Base-by-base conservation (phyloP, 2,329 filamentous ascomycete species). In the Fusarium torulosum region DNA sequence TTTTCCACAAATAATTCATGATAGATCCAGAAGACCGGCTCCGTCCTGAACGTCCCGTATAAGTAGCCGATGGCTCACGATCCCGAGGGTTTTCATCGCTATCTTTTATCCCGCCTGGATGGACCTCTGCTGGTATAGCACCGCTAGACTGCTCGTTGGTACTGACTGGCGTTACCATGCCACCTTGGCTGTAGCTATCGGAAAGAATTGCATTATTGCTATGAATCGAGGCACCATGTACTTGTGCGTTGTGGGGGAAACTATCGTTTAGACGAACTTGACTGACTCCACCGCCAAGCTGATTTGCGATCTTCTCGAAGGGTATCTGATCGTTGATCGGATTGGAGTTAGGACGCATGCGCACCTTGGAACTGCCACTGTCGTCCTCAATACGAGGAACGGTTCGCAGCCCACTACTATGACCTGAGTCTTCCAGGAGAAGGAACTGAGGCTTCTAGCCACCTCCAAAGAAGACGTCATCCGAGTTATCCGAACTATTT, bases 1-100 rank as follows among this genome's bases (percentile, higher is more conserved):
- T 65, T 13, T 78, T 78, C 25, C 76, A 73, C 21, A 69, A 74
- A 53, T 77, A 78, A 56, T 79, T 73, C 17, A 79, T 53, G 2
- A 77, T 53, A 13, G 76, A 75, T 27, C 67, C 65, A 9, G 72
- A 63, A 17, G 77, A 75, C 8, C 58, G 73, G 29, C 66, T 74
- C 19, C 73, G 69, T 10, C 53, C 46, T 21, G 72, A 63, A 17
- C 41, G 53, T 29, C 29, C 44, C 25, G 29, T 46, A 25, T 59
- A 66, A 19, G 41, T 40, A 27, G 29, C 29, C 42, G 45, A 45
- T 15, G 46, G 42, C 10, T 59, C 35, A 29, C 21, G 20, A 40
- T 52, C 5, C 8, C n/a, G 66, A 33, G 59, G 43, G 23, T 13
- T 33, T 11, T 50, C 41, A 20, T 37, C 43, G 9, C 40, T 49